Percentiles rank a stretch among this genome's conserved stretches.
Conservation (phyloP, 1,139 yeast species). For the Scheffersomyces titani region DNA sequence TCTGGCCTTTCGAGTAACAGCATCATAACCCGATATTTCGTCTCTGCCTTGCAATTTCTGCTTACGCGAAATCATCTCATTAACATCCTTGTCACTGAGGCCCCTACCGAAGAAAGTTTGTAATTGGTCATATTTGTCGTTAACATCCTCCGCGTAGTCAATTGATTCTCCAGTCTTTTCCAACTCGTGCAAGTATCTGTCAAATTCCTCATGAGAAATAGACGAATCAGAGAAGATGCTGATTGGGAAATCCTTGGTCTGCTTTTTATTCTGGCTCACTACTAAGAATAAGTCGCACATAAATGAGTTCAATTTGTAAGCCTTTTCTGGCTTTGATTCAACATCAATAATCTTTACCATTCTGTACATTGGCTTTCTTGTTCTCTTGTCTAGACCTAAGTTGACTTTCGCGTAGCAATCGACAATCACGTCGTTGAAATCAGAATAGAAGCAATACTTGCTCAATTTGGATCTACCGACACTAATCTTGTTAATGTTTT, state of each 20-base stretch:
- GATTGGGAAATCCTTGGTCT: constrained; percentile 73
- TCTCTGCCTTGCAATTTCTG: constrained; percentile 56
- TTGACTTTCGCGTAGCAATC: constrained; percentile 84
- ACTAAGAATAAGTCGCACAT: constrained; percentile 62
- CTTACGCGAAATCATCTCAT: constrained; percentile 69
- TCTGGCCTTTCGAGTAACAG: constrained; percentile 74
- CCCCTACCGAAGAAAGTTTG: constrained; percentile 62
- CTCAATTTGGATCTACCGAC: constrained; percentile 78
- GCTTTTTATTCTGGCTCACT: constrained; percentile 66
- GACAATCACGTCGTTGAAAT: constrained; percentile 64
- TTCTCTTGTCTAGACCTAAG: constrained; percentile 67
- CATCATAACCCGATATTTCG: constrained; percentile 52
- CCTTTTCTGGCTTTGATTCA: constrained; percentile 52
- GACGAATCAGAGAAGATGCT: constrained; percentile 77
- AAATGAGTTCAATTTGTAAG: constrained; percentile 57
- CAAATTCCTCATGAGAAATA: constrained; percentile 68
- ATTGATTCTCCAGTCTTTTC: constrained; percentile 57
- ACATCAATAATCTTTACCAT: constrained; percentile 79
- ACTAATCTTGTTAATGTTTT: constrained; percentile 68
- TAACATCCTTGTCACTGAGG: constrained; percentile 74
- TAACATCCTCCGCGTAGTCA: constrained; percentile 69
- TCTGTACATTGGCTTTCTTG: constrained; percentile 71
- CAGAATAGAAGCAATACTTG: constrained; percentile 80
- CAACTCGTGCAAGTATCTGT: constrained; percentile 63
- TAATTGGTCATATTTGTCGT: constrained; percentile 63